Percentiles rank a stretch among this genome's conserved stretches.
Conservation (phyloP, 2,329 filamentous ascomycete genomes). For the Onygena corvina region DNA sequence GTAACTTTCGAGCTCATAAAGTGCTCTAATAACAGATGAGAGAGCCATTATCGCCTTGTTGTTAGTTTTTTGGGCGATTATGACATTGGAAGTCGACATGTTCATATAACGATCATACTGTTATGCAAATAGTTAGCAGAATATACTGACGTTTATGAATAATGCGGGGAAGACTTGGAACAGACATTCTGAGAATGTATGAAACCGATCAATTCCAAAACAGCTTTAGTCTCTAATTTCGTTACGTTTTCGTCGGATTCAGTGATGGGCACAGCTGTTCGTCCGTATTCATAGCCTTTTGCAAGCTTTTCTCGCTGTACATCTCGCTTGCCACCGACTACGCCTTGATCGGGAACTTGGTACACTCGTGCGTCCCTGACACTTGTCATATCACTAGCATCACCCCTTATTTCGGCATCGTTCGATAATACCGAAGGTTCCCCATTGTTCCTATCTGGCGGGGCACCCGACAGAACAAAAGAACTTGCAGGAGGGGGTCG, state of each 20-base stretch:
- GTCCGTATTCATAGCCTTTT: constrained; percentile 89
- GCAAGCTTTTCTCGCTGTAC: constrained; percentile 71
- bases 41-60: constrained; percentile 73
- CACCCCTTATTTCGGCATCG: constrained; percentile 24
- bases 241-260: constrained; percentile 79
- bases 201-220: constrained; percentile 78
- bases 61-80: constrained; percentile 64
- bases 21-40: constrained; percentile 77
- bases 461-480: constrained; percentile 49
- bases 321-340: constrained; percentile 67
- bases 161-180: background rate
- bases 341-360: constrained; percentile 61
- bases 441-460: constrained; percentile 37
- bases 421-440: constrained; percentile 43
- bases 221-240: constrained; percentile 64
- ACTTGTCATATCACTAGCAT: constrained; percentile 45
- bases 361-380: constrained; percentile 74
- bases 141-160: background rate
- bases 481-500: constrained; percentile 63
- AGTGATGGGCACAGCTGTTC: constrained; percentile 80
- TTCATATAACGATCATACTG: constrained; percentile 75
- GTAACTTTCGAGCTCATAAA: constrained; percentile 73
- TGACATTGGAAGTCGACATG: constrained; percentile 68
- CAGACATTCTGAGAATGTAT: constrained; percentile 57
- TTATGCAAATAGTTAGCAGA: constrained; percentile 6